Percentiles rank a stretch among this genome's conserved stretches.
Evolutionary conservation across 306 rosid species (phyloP).

Genomic region (Medicago ruthenica): DNA sequence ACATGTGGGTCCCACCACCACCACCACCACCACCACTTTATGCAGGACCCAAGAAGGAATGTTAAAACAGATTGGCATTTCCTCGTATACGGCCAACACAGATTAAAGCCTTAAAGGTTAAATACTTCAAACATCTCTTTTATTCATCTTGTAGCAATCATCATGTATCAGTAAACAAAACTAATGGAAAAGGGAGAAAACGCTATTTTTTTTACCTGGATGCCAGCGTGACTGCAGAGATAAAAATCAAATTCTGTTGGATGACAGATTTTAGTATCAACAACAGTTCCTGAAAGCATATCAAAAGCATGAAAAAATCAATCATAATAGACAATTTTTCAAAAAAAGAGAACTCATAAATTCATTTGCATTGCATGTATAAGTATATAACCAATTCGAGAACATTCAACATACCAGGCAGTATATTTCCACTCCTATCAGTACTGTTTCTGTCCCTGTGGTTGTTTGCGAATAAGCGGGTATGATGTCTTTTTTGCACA

Average conservation of each 20-base stretch:
- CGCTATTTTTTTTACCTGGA: conserved; percentile 59
- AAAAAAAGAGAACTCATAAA: not conserved
- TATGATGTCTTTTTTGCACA: conserved; percentile 95
- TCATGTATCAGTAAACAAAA: too few relatives aligned
- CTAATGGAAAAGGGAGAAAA: not conserved
- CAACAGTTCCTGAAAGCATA: conserved; percentile 76
- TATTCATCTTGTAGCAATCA: too few relatives aligned
- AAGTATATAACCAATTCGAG: not conserved
- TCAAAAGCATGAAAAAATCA: not conserved
- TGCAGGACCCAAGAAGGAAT: too few relatives aligned
- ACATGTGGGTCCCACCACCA: too few relatives aligned
- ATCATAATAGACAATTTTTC: not conserved
- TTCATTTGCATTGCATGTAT: too few relatives aligned
- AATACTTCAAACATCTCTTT: too few relatives aligned
- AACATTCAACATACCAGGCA: conserved; percentile 65
- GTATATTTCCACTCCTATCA: conserved; percentile 90
- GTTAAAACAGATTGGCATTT: too few relatives aligned
- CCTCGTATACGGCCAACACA: too few relatives aligned
- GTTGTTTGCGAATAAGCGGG: conserved; percentile 81
- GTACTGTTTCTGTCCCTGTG: conserved; percentile 78
- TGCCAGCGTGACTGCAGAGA: conserved; percentile 96
- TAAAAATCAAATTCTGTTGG: conserved; percentile 96
- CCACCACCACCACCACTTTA: too few relatives aligned
- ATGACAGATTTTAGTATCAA: conserved; percentile 92
- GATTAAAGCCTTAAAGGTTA: too few relatives aligned